phyloP scores from a whole-genome alignment of 306 rosid genomes.

The Cicer bijugum region DNA sequence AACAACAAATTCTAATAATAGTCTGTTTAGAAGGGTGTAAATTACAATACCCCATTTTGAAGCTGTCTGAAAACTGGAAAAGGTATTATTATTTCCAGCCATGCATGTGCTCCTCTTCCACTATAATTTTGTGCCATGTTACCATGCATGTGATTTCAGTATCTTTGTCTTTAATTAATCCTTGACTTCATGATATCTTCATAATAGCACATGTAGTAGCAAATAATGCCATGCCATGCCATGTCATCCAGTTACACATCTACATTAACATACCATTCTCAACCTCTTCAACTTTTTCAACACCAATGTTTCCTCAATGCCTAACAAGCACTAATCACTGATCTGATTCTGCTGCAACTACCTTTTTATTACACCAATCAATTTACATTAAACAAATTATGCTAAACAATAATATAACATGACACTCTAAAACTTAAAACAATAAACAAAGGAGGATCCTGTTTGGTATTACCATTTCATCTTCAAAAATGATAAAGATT shows the following conservation, averaged over 20 bases:
- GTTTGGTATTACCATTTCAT: conserved; percentile 49
- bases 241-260: conserved; percentile 33
- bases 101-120: conserved; percentile 47
- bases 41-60: conserved; percentile 42
- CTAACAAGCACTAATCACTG: conserved; percentile 44
- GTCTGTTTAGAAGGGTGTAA: conserved; percentile 36
- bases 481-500: conserved; percentile 47
- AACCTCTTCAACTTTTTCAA: conserved; percentile 9
- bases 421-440: conserved; percentile 45
- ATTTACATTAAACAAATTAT: conserved; percentile 57
- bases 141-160: conserved; percentile 45
- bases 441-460: conserved; percentile 56
- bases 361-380: conserved; percentile 51
- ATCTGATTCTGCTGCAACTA: conserved; percentile 43
- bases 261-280: conserved; percentile 33
- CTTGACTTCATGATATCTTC: conserved; percentile 38
- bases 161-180: conserved; percentile 40
- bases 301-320: conserved; percentile 42
- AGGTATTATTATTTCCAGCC: conserved; percentile 27
- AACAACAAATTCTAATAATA: conserved; percentile 36
- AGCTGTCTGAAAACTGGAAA: conserved; percentile 40
- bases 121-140: conserved; percentile 41
- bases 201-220: conserved; percentile 39
- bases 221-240: conserved; percentile 41
- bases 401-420: conserved; percentile 49